Evolutionary conservation across 306 rosid species (phyloP).

Genomic region (Erythrophleum fordii): DNA sequence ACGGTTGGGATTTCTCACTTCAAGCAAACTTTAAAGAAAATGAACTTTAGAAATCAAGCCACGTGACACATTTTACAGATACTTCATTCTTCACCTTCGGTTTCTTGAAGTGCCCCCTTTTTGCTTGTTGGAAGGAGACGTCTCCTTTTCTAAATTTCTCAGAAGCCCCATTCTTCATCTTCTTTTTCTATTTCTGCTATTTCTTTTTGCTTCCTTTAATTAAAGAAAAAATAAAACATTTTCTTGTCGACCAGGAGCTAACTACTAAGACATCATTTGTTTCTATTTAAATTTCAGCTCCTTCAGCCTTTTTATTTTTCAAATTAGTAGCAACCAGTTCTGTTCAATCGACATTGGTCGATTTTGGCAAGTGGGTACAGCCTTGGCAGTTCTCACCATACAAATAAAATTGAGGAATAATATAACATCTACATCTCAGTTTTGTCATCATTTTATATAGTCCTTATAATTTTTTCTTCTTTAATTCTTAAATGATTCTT

Average conservation of each 20-base stretch:
- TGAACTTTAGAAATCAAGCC: no score
- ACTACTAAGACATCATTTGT: neutral
- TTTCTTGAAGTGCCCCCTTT: no score
- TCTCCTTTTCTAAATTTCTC: no score
- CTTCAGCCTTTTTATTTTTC: neutral
- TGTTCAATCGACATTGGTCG: no score
- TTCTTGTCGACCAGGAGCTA: neutral
- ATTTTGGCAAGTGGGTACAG: neutral
- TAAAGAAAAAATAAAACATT: neutral
- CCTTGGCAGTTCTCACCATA: neutral
- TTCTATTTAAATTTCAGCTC: neutral
- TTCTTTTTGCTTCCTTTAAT: no score
- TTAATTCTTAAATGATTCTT: neutral
- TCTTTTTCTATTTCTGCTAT: no score
- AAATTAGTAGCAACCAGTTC: slow-evolving; percentile 13
- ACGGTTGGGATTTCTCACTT: no score
- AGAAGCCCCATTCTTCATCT: no score
- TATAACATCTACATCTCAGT: neutral
- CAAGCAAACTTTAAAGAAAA: no score
- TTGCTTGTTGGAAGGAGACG: no score
- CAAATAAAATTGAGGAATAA: neutral
- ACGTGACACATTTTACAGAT: no score
- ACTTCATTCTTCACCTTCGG: no score
- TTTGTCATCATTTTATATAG: neutral
- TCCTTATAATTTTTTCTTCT: neutral